Percentiles rank a stretch among this genome's conserved stretches.
Evolutionary conservation across 2,329 filamentous ascomycete genomes (phyloP).

Genomic region (Fusarium paranaense): DNA sequence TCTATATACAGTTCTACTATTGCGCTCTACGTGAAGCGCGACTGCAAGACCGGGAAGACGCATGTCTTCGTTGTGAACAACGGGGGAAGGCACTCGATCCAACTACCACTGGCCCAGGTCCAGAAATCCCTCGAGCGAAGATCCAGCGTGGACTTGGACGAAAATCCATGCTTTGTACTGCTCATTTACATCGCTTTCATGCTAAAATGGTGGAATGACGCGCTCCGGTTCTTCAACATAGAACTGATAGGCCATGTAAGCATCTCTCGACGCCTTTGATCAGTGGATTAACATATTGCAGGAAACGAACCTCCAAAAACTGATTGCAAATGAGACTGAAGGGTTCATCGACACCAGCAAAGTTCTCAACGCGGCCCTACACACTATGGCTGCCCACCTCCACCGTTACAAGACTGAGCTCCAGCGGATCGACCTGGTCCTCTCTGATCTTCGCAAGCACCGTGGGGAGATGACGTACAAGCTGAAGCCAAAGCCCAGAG

Average conservation of each 20-base stretch:
- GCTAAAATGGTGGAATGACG: no score
- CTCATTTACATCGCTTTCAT: no score
- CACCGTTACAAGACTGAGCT: background rate
- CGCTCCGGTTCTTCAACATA: no score
- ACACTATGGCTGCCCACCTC: background rate
- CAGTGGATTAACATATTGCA: background rate
- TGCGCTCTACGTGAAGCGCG: background rate
- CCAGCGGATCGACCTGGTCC: background rate
- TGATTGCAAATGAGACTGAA: no score
- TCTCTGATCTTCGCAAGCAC: background rate
- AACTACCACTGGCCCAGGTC: no score
- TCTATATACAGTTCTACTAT: rapidly evolving
- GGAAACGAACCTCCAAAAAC: no score
- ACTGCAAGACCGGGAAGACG: background rate
- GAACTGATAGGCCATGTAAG: no score
- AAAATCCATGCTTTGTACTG: no score
- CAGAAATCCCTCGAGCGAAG: no score
- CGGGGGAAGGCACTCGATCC: no score
- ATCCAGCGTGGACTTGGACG: no score
- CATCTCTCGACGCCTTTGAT: no score
- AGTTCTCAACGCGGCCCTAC: background rate
- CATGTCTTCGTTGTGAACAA: background rate
- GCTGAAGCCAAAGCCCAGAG: rapidly evolving
- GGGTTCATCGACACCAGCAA: background rate
- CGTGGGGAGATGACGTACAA: background rate